These are phyloP conservation scores for Syncephalis fuscata DNA, from an alignment of 371 early-diverging fungal genomes.

Conservation along the genomic window DNA sequence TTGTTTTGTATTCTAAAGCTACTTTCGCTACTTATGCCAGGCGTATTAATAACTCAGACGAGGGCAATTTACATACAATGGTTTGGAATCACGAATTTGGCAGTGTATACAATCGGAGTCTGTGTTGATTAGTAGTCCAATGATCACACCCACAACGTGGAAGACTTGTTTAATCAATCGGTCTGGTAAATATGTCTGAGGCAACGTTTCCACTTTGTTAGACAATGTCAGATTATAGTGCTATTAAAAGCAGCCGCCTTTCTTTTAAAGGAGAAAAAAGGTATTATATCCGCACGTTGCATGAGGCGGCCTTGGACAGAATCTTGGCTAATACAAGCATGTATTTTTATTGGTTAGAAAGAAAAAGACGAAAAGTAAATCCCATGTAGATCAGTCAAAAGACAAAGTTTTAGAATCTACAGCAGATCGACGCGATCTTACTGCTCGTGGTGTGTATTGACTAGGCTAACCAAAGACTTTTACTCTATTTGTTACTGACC, in stretches of 20 bases:
- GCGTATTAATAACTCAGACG: no score
- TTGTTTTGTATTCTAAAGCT: no score
- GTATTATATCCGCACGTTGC: neutral
- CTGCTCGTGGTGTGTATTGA: neutral
- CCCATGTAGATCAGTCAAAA: constrained; percentile 1
- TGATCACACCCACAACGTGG: no score
- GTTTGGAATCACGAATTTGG: no score
- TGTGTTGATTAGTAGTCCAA: no score
- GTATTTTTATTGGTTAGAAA: constrained; percentile 3
- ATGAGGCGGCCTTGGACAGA: neutral
- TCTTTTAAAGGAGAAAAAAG: constrained; percentile 7
- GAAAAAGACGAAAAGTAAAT: constrained; percentile 9
- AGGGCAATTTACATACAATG: no score
- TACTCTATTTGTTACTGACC: neutral
- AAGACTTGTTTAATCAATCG: no score
- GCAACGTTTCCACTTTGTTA: no score
- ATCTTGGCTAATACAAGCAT: neutral
- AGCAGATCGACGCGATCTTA: neutral
- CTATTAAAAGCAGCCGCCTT: constrained; percentile 3
- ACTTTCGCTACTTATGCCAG: no score
- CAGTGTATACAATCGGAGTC: no score
- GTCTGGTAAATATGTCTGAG: no score
- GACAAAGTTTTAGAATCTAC: neutral
- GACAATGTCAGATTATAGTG: constrained; percentile 8
- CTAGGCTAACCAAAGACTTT: neutral